Evolutionary conservation across 306 rosid genomes (phyloP), one percentile per base, ranked within the genome.

Genomic region (Ochetophila trinervis): DNA sequence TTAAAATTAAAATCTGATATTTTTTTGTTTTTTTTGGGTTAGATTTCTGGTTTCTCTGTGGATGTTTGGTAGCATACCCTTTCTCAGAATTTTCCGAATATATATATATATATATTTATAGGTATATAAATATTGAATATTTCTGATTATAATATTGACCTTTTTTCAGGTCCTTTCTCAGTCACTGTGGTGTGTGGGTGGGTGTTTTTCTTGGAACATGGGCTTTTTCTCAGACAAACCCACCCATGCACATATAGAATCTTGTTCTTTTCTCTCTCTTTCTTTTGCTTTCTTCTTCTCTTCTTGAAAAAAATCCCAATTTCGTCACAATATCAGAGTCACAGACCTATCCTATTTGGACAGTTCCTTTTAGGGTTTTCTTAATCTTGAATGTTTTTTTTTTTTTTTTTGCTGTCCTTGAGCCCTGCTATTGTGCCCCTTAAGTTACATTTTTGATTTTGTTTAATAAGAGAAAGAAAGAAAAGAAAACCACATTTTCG

Each of bases 211-310:
- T 85, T 82, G 87, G 83, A 61, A 87, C 20, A 65, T 52, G 88
- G 84, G 86, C 53, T 70, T 82, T 54, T 47, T 66, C n/a, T 53
- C 44, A 36, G 60, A 47, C 69, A 64, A 73, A 81, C 73, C 78
- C 79, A 81, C 56, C 40, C 86, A 80, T 88, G 94, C 86, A 81
- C 87, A 68, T 84, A 53, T 67, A 57, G 82, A 84, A 79, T 86
- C 79, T 71, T 52, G 49, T 67, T 34, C 47, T 53, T 34, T 60
- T 17, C 40, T 30, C 53, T 27, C 50, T n/a, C 27, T 56, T 37
- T 67, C 62, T 73, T 67, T 56, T 30, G 54, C 71, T 52, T 70
- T 66, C 76, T 53, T 78, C 63, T 58, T 79, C 40, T 67, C 68
- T 76, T 67, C 70, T 78, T 10, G 60, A 6, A 59, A 74, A 62